A percentile compares a stretch with the other conserved stretches of the same genome.
Evolutionary conservation across 805 yeast genomes (phyloP).

Genomic region (Yamadazyma sp.): DNA sequence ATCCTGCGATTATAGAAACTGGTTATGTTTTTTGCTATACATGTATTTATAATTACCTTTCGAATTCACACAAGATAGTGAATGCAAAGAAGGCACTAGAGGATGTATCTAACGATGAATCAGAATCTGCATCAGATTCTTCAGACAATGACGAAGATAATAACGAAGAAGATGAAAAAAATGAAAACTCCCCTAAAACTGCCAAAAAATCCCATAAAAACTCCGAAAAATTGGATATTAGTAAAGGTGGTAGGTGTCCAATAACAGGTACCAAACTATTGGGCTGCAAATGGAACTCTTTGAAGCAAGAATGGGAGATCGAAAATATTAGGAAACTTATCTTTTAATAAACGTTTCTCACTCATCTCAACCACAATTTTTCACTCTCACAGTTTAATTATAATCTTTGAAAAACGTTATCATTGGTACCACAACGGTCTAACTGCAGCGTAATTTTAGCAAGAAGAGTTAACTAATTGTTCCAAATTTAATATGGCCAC

Average conservation of each 20-base stretch:
- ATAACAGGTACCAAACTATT: constrained; percentile 68
- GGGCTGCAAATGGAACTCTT: constrained; percentile 65
- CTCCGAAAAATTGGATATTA: constrained; percentile 22
- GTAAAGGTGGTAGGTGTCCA: constrained; percentile 75
- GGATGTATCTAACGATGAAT: constrained; percentile 7
- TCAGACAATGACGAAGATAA: constrained; percentile 17
- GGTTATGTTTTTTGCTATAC: constrained; percentile 89
- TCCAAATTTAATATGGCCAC: constrained; percentile 13
- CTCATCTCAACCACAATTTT: constrained; percentile 1
- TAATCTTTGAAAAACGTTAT: neutral
- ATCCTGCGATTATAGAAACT: constrained; percentile 87
- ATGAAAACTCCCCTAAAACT: constrained; percentile 10
- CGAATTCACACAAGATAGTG: constrained; percentile 40
- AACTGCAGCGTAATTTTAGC: too few species aligned
- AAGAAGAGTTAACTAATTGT: too few species aligned
- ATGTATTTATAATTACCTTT: constrained; percentile 69
- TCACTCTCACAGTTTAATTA: neutral
- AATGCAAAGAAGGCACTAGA: constrained; percentile 6
- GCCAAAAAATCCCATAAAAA: constrained; percentile 3
- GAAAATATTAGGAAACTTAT: constrained; percentile 75
- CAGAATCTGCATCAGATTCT: constrained; percentile 13
- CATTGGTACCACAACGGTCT: too few species aligned
- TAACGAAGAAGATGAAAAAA: constrained; percentile 14
- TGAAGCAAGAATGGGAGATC: constrained; percentile 63
- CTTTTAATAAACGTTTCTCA: constrained; percentile 33